These are phyloP conservation scores for Grigorovia jiainica DNA, from an alignment of 805 yeast genomes.

Conservation along the genomic window DNA sequence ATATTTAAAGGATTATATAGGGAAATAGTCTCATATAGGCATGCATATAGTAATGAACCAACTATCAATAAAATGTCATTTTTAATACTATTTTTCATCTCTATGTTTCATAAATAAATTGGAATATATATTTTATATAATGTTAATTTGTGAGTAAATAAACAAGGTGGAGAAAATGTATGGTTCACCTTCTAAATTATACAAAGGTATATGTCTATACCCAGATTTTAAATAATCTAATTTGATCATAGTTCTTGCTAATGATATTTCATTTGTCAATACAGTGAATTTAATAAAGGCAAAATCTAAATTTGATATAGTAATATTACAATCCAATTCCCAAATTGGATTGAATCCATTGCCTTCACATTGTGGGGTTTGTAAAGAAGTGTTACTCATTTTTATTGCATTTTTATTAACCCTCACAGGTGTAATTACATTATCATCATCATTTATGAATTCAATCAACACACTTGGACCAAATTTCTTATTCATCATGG, in stretches of 20 bases:
- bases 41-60: too few relatives aligned
- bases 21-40: too few relatives aligned
- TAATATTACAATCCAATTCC: conserved; percentile 47
- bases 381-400: conserved; percentile 8
- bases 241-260: conserved; percentile 56
- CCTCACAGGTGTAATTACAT: conserved; percentile 12
- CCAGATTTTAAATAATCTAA: conserved; percentile 63
- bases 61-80: background rate
- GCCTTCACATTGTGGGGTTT: conserved; percentile 34
- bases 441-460: conserved; percentile 12
- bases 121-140: background rate
- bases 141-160: conserved; percentile 21
- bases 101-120: background rate
- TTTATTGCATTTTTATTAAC: conserved; percentile 14
- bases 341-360: conserved; percentile 89
- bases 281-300: conserved; percentile 49
- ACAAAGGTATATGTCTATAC: conserved; percentile 70
- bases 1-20: conserved; percentile 5
- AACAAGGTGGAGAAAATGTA: conserved; percentile 50
- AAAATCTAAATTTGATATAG: conserved; percentile 32
- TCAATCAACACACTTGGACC: conserved; percentile 21
- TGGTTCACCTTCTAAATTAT: conserved; percentile 75
- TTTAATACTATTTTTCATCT: background rate
- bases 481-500: conserved; percentile 7
- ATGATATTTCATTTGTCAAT: conserved; percentile 32